phyloP scores from a whole-genome alignment of 73 alveolate species.

The Halteria grandinella region DNA sequence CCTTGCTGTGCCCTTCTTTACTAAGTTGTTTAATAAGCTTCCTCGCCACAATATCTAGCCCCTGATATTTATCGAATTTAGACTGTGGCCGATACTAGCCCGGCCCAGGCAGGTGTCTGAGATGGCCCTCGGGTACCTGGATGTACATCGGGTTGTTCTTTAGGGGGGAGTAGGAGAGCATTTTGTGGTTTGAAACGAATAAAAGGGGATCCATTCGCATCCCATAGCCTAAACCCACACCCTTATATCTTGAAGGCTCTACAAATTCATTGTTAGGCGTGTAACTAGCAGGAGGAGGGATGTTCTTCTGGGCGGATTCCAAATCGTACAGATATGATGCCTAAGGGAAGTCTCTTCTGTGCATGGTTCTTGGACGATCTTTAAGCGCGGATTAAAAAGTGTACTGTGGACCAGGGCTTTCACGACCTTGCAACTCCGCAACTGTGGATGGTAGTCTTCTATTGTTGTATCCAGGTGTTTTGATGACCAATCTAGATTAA shows the following conservation, averaged over 20 bases:
- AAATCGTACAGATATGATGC: slow-evolving; percentile 20
- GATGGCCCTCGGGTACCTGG: slow-evolving; percentile 1
- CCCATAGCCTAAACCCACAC: slow-evolving; percentile 44
- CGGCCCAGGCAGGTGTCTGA: slow-evolving; percentile 33
- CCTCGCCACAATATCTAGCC: neutral
- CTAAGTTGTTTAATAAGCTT: neutral
- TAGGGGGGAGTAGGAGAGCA: too few relatives aligned
- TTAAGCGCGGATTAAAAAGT: slow-evolving; percentile 9
- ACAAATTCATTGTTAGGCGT: neutral
- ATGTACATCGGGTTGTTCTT: slow-evolving; percentile 10
- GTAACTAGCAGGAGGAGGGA: slow-evolving; percentile 45
- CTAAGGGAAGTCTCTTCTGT: neutral
- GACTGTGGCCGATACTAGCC: slow-evolving; percentile 25
- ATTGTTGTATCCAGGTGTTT: neutral
- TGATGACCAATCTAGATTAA: neutral
- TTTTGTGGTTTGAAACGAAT: slow-evolving; percentile 10
- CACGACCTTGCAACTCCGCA: slow-evolving; percentile 15
- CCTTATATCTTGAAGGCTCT: slow-evolving; percentile 16
- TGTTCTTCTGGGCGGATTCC: slow-evolving; percentile 7
- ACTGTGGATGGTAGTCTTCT: slow-evolving; percentile 13
- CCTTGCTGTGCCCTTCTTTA: neutral
- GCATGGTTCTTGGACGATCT: neutral
- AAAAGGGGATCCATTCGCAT: slow-evolving; percentile 26
- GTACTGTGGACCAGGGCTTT: too few relatives aligned
- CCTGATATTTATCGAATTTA: slow-evolving; percentile 4